Percentiles rank a stretch among this genome's conserved stretches.
Conservation (phyloP, 2,329 filamentous ascomycete genomes). For the Talaromyces atroroseus region DNA sequence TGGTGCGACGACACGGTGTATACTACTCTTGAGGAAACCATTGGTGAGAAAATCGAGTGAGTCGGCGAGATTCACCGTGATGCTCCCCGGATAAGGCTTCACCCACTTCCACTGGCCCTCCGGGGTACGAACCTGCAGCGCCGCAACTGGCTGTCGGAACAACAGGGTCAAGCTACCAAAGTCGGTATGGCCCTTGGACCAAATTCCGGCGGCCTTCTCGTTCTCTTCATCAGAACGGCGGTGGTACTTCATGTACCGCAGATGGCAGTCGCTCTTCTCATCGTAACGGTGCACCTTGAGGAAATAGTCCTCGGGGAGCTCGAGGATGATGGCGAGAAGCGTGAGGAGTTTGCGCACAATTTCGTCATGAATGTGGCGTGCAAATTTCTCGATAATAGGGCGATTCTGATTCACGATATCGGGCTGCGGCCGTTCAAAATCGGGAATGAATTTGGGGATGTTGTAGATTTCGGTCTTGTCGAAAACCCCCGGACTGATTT, state of each 20-base stretch:
- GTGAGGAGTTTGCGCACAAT: conserved; percentile 52
- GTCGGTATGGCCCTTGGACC: conserved; percentile 46
- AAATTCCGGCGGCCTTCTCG: conserved; percentile 36
- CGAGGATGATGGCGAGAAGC: conserved; percentile 55
- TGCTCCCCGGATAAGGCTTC: conserved; percentile 40
- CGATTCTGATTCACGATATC: conserved; percentile 43
- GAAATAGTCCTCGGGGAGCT: conserved; percentile 55
- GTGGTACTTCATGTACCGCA: conserved; percentile 57
- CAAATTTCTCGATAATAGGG: conserved; percentile 53
- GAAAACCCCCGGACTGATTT: conserved; percentile 26
- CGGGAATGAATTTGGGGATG: conserved; percentile 51
- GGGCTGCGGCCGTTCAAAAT: conserved; percentile 43
- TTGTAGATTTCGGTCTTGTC: conserved; percentile 60
- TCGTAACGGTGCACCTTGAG: conserved; percentile 53
- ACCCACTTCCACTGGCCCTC: conserved; percentile 47
- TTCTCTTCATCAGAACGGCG: conserved; percentile 45
- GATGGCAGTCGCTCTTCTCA: conserved; percentile 52
- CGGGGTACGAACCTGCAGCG: conserved; percentile 48
- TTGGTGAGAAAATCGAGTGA: conserved; percentile 40
- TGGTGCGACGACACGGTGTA: conserved; percentile 44
- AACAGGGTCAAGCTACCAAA: conserved; percentile 52
- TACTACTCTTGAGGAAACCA: conserved; percentile 43
- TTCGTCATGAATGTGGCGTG: conserved; percentile 47
- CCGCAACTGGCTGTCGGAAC: conserved; percentile 54
- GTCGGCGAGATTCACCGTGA: conserved; percentile 50